A percentile compares a stretch with the other conserved stretches of the same genome.
phyloP scores from a whole-genome alignment of 768 basidiomycete species.

The Collybiopsis confluens region DNA sequence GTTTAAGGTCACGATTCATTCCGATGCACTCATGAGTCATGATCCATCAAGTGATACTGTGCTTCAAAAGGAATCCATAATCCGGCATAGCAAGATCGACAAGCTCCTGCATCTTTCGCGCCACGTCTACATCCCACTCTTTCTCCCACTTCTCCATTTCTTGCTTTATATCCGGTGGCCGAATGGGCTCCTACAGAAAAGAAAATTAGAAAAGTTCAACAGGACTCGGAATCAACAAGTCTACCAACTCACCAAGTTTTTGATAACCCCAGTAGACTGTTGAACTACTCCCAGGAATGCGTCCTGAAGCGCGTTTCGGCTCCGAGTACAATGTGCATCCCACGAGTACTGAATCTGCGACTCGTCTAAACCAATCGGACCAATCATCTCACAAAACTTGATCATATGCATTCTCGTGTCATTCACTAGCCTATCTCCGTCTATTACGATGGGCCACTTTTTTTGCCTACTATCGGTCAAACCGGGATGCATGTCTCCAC shows the following conservation, averaged over 20 bases:
- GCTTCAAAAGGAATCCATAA: background rate
- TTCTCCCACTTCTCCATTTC: conserved; percentile 1
- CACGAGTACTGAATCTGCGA: conserved; percentile 3
- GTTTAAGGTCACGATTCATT: too few species aligned
- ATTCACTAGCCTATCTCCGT: conserved; percentile 1
- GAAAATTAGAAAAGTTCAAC: background rate
- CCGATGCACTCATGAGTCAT: too few species aligned
- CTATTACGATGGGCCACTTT: conserved; percentile 5
- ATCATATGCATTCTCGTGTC: background rate
- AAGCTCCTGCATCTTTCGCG: background rate
- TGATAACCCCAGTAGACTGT: conserved; percentile 5
- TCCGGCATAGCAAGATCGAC: conserved; percentile 5
- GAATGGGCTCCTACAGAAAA: background rate
- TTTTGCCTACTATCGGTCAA: background rate
- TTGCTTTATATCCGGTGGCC: background rate
- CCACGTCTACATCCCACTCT: conserved; percentile 4
- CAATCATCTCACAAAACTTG: background rate
- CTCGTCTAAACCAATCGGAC: background rate
- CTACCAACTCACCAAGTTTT: background rate
- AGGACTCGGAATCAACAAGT: background rate
- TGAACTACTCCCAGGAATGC: background rate
- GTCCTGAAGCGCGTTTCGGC: background rate
- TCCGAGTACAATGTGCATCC: background rate
- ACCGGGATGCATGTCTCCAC: background rate
- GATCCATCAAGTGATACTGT: background rate